These are phyloP conservation scores for Solanum gracilifrons DNA, from an alignment of 257 asterid species.

Conservation along the genomic window DNA sequence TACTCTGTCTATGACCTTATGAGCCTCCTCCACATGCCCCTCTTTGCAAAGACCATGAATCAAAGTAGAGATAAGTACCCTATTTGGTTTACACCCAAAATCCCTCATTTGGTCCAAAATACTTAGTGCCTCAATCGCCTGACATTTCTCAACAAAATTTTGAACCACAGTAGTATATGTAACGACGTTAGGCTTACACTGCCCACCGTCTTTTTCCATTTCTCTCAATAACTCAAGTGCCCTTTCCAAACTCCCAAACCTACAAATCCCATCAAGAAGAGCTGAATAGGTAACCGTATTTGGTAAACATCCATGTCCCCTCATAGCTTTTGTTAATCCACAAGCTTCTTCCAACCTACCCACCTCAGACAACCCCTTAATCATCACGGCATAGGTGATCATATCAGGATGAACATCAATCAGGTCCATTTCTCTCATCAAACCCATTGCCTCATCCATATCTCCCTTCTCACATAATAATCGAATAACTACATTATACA, in stretches of 20 bases:
- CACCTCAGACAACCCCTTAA: conserved; percentile 55
- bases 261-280: conserved; percentile 63
- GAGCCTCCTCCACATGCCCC: conserved; percentile 52
- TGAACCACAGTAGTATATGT: conserved; percentile 61
- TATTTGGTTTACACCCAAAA: conserved; percentile 44
- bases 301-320: conserved; percentile 51
- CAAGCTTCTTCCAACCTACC: conserved; percentile 66
- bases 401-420: conserved; percentile 67
- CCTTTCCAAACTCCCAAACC: conserved; percentile 46
- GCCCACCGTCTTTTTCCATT: conserved; percentile 54
- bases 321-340: conserved; percentile 44
- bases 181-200: conserved; percentile 49
- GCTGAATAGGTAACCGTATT: conserved; percentile 50
- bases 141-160: conserved; percentile 50
- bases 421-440: conserved; percentile 70
- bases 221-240: conserved; percentile 47
- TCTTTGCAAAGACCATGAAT: conserved; percentile 62
- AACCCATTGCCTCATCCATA: conserved; percentile 43
- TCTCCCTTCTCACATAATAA: conserved; percentile 38
- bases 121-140: conserved; percentile 35
- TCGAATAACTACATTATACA: conserved; percentile 65
- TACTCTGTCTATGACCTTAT: conserved; percentile 31
- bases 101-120: conserved; percentile 48
- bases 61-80: conserved; percentile 34
- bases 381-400: conserved; percentile 37